Evolutionary conservation across 352 stramenopile species (phyloP), one percentile per base, ranked within the genome.

Genomic region (Phytophthora sp.): DNA sequence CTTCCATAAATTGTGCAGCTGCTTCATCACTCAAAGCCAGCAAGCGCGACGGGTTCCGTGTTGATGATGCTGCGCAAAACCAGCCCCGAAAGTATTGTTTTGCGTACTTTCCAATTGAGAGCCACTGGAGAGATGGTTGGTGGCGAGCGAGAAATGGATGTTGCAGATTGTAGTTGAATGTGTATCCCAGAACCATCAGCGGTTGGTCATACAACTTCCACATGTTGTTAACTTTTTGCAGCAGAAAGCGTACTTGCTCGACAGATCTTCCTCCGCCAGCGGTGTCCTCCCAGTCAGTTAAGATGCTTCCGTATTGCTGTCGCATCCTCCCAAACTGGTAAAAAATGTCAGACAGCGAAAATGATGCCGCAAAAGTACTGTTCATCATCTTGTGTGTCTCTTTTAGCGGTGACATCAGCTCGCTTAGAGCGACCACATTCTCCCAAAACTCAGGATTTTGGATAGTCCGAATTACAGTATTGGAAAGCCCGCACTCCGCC

Each of bases 271-370:
- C 71, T 7, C 62, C 77, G 31, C 71, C 77, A 15, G 68, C 62
- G 26, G 78, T 87, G 26, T 90, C 80, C 34, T 90, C 82, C 76
- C 82, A 89, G 34, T 93, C 84, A 27, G 79, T 75, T 17, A 90
- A 63, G 35, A 93, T 93, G 35, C 53, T 56, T 10, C 63, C 72
- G 59, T 90, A 93, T 27, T 90, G 84, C 58, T 93, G 84, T 23
- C 89, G 74, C 79, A 93, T 91, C 53, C 84, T 74, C 1, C 84
- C 84, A n/a, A 91, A 78, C 44, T 91, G 84, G 42, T 93, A 93
- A 32, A 91, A 82, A 18, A 89, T 76, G 26, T 91, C 76, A 1
- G 82, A 85, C 12, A 93, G 34, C 15, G 76, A 83, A 52, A 90
- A 90, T 12, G 75, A 65, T 5, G 56, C 42, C 39, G 46, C 38